Evolutionary conservation across 805 yeast species (phyloP).

Genomic region (Sugiyamaella marilandica): DNA sequence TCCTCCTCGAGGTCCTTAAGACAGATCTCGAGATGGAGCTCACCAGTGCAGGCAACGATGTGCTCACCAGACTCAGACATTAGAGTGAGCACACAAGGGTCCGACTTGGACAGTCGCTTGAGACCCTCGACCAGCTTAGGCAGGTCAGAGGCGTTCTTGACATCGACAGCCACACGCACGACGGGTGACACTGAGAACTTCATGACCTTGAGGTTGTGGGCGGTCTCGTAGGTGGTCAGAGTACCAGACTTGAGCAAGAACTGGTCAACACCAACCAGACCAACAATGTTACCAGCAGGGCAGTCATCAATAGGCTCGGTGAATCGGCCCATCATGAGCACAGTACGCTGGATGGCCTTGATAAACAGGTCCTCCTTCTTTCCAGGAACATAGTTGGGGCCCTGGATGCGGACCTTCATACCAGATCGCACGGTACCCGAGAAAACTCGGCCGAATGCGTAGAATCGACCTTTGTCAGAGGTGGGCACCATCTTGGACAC

Average conservation of each 20-base stretch:
- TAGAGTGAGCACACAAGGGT: constrained; percentile 91
- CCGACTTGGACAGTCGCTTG: constrained; percentile 99
- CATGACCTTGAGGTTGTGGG: constrained; percentile 99
- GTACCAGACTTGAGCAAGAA: constrained; percentile 99
- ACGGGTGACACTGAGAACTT: constrained; percentile 99
- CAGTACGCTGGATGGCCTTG: constrained; percentile 98
- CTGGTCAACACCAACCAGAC: constrained; percentile 99
- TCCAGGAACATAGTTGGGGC: constrained; percentile 99
- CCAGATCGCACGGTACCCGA: constrained; percentile 99
- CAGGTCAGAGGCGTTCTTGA: constrained; percentile 98
- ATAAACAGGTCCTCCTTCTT: constrained; percentile 95
- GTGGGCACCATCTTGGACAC: constrained; percentile 99
- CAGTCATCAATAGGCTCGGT: constrained; percentile 98
- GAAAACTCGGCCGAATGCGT: constrained; percentile 99
- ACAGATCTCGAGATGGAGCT: constrained; percentile 98
- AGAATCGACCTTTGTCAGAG: constrained; percentile 99
- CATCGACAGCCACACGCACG: constrained; percentile 99
- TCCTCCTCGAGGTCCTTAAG: constrained; percentile 92
- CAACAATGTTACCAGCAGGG: constrained; percentile 99
- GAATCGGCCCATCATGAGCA: constrained; percentile 98
- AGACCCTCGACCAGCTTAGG: constrained; percentile 99
- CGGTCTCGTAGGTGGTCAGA: constrained; percentile 89
- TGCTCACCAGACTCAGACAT: constrained; percentile 98
- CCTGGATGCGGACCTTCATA: constrained; percentile 99
- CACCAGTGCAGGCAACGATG: constrained; percentile 99